Evolutionary conservation across 768 basidiomycete genomes (phyloP).

Genomic region (Tylopilus sp.): DNA sequence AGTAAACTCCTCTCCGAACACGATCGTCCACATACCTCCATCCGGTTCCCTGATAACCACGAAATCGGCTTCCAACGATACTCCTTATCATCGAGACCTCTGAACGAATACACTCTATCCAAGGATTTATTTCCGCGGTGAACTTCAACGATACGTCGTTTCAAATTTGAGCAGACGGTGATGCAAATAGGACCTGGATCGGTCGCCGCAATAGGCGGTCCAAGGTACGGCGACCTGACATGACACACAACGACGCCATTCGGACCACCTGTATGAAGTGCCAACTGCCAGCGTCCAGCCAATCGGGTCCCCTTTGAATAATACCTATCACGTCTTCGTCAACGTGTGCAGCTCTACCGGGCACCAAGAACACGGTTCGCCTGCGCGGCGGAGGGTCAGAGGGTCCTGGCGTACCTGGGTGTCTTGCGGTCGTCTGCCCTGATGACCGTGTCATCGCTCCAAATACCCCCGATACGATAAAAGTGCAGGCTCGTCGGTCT

Average conservation of each 20-base stretch:
- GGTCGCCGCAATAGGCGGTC: conserved; percentile 15
- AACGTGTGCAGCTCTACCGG: not conserved
- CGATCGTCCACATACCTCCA: conserved; percentile 21
- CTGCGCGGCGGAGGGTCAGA: not conserved
- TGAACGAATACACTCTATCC: conserved; percentile 18
- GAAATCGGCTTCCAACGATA: conserved; percentile 26
- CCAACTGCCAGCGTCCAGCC: conserved; percentile 20
- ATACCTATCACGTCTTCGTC: conserved; percentile 17
- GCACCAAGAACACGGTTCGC: no score
- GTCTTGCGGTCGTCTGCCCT: conserved; percentile 27
- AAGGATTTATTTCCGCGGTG: conserved; percentile 1
- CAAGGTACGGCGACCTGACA: conserved; percentile 28
- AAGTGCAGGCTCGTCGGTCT: conserved; percentile 21
- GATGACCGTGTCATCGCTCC: conserved; percentile 29
- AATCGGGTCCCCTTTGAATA: conserved; percentile 20
- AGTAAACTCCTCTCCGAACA: not conserved
- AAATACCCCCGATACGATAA: conserved; percentile 27
- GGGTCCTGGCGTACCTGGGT: conserved; percentile 15
- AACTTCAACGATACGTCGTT: conserved; percentile 8
- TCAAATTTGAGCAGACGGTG: conserved; percentile 4
- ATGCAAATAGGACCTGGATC: conserved; percentile 18
- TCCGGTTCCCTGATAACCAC: conserved; percentile 7
- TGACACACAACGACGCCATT: conserved; percentile 22
- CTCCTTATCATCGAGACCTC: conserved; percentile 18
- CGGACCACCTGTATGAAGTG: conserved; percentile 17